Conservation (phyloP, 768 basidiomycete species). For the Russula earlei region DNA sequence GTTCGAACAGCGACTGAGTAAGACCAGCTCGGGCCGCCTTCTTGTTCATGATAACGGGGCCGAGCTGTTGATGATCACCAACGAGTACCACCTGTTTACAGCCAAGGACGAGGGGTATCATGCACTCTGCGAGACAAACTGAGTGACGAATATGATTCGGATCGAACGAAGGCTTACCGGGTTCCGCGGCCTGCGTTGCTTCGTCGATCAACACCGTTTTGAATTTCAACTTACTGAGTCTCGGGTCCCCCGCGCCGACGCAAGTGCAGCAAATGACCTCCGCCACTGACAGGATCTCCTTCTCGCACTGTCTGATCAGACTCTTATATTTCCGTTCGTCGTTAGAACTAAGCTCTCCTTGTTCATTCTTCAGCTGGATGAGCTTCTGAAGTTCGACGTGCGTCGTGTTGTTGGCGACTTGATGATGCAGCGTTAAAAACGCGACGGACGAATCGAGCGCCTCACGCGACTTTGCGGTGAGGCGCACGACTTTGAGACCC, state of each 20-base stretch:
- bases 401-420: slow-evolving; percentile 93
- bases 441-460: slow-evolving; percentile 92
- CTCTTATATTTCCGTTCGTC: slow-evolving; percentile 99
- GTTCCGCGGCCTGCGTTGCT: slow-evolving; percentile 96
- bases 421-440: slow-evolving; percentile 92
- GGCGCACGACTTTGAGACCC: slow-evolving; percentile 94
- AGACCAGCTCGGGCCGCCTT: slow-evolving; percentile 98
- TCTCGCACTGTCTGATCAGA: slow-evolving; percentile 89
- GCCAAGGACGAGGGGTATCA: slow-evolving; percentile 97
- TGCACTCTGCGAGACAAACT: slow-evolving; percentile 62
- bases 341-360: slow-evolving; percentile 91
- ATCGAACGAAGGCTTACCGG: slow-evolving; percentile 43
- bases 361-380: slow-evolving; percentile 95
- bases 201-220: slow-evolving; percentile 98
- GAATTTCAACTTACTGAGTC: slow-evolving; percentile 95
- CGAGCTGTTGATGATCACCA: slow-evolving; percentile 94
- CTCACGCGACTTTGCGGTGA: slow-evolving; percentile 97
- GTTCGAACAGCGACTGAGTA: slow-evolving; percentile 96
- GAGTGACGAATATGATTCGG: neutral
- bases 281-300: slow-evolving; percentile 89
- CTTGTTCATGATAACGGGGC: slow-evolving; percentile 99
- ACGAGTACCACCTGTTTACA: slow-evolving; percentile 98
- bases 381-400: slow-evolving; percentile 97
- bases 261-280: slow-evolving; percentile 99
- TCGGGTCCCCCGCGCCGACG: slow-evolving; percentile 94